Percentiles rank a stretch among this genome's conserved stretches.
phyloP scores from a whole-genome alignment of 2,329 filamentous ascomycete species.

The Clarireedia homoeocarpa region DNA sequence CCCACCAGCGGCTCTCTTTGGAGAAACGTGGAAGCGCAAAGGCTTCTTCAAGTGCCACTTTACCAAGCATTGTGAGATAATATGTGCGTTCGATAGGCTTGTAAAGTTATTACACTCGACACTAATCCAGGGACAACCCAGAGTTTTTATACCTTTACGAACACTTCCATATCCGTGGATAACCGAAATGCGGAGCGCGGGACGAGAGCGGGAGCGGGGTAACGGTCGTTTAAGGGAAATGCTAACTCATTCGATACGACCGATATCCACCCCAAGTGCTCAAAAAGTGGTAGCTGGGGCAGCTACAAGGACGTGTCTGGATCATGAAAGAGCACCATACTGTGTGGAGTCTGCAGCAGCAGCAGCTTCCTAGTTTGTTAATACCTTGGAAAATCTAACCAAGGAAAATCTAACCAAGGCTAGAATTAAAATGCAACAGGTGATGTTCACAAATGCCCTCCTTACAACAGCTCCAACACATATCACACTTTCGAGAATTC shows the following conservation, averaged over 20 bases:
- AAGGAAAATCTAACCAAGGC: conserved; percentile 8
- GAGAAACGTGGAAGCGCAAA: conserved; percentile 51
- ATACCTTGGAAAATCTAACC: neutral
- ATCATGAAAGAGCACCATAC: neutral
- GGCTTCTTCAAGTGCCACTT: conserved; percentile 55
- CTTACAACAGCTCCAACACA: conserved; percentile 11
- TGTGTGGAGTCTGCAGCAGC: neutral
- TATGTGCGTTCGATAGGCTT: no score
- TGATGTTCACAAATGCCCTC: conserved; percentile 18
- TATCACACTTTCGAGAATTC: conserved; percentile 12
- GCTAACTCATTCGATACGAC: no score
- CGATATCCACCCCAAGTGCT: no score
- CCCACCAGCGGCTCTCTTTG: conserved; percentile 55
- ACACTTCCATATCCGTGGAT: no score
- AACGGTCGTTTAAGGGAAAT: no score
- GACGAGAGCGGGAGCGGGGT: no score
- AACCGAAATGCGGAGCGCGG: no score
- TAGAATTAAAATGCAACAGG: conserved; percentile 10
- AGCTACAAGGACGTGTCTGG: no score
- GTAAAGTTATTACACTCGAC: no score
- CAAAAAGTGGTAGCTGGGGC: no score
- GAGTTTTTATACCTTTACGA: no score
- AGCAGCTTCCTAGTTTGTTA: neutral
- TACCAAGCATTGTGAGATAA: conserved; percentile 35
- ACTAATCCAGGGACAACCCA: no score